phyloP scores from a whole-genome alignment of 2,329 filamentous ascomycete genomes.

The Neofusicoccum cordaticola region DNA sequence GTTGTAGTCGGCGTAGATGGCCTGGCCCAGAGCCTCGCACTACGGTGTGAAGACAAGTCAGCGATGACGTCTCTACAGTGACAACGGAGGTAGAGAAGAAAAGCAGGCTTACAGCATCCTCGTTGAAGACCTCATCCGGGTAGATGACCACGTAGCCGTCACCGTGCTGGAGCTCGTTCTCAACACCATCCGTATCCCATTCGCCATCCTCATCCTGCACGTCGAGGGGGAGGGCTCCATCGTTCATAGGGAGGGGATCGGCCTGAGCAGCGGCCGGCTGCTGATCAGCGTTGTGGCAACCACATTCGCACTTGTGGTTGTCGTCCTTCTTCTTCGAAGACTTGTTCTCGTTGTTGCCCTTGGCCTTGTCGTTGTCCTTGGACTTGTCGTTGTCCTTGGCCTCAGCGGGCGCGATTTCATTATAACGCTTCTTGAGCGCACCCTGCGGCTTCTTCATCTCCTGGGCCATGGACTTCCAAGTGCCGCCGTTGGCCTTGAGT shows the following conservation, averaged over 20 bases:
- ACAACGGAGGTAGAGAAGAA: neutral
- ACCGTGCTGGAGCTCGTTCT: constrained; percentile 23
- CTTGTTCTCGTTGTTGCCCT: constrained; percentile 18
- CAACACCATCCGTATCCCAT: constrained; percentile 19
- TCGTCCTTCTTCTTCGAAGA: neutral
- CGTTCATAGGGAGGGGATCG: too few relatives aligned
- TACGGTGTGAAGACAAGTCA: constrained; percentile 21
- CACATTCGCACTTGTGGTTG: too few relatives aligned
- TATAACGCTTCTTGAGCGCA: constrained; percentile 29
- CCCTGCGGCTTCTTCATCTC: constrained; percentile 29
- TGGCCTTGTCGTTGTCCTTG: constrained; percentile 17
- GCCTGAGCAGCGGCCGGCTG: too few relatives aligned
- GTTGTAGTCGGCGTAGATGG: constrained; percentile 43
- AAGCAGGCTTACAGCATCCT: constrained; percentile 22
- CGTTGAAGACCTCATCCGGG: constrained; percentile 34
- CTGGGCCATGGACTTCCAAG: constrained; percentile 32
- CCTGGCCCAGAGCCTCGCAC: constrained; percentile 33
- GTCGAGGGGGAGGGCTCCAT: too few relatives aligned
- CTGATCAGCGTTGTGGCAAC: too few relatives aligned
- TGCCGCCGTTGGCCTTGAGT: constrained; percentile 30
- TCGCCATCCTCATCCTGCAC: neutral
- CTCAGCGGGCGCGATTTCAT: constrained; percentile 30
- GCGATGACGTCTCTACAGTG: constrained; percentile 17
- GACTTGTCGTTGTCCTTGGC: constrained; percentile 19
- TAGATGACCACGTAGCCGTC: neutral